These are phyloP conservation scores for Pistacia atlantica DNA, from an alignment of 345 rosid genomes.

Conservation along the genomic window DNA sequence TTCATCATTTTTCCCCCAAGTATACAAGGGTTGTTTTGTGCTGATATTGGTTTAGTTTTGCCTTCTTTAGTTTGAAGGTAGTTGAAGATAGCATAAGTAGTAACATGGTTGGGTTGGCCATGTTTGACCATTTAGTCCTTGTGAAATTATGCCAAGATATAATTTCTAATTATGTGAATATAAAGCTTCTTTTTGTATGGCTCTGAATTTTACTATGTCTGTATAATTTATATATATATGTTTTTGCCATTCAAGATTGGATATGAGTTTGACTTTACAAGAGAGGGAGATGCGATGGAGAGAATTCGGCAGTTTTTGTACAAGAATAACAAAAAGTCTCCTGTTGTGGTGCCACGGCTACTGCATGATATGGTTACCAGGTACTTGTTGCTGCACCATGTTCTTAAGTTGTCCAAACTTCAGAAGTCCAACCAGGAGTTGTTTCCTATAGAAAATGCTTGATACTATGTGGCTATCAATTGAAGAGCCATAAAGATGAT, in stretches of 20 bases:
- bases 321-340: constrained; percentile 72
- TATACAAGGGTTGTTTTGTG: constrained; percentile 12
- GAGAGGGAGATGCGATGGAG: constrained; percentile 90
- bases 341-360: constrained; percentile 77
- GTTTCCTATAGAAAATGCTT: neutral
- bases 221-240: neutral
- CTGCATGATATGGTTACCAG: constrained; percentile 68
- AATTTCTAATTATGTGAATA: neutral
- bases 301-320: constrained; percentile 70
- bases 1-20: neutral
- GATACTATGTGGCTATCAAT: neutral
- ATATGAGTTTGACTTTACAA: constrained; percentile 86
- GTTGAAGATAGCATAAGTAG: neutral
- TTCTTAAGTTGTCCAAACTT: constrained; percentile 10
- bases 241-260: constrained; percentile 67
- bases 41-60: constrained; percentile 1
- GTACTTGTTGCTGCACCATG: constrained; percentile 35
- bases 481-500: neutral
- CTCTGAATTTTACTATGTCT: constrained; percentile 17
- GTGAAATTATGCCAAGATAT: neutral
- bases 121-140: neutral
- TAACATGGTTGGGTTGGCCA: constrained; percentile 9
- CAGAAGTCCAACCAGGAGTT: neutral
- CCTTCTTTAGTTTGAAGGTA: neutral
- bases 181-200: constrained; percentile 8